Conservation (phyloP, 495 filamentous ascomycete species). For the Xylaria castorea region DNA sequence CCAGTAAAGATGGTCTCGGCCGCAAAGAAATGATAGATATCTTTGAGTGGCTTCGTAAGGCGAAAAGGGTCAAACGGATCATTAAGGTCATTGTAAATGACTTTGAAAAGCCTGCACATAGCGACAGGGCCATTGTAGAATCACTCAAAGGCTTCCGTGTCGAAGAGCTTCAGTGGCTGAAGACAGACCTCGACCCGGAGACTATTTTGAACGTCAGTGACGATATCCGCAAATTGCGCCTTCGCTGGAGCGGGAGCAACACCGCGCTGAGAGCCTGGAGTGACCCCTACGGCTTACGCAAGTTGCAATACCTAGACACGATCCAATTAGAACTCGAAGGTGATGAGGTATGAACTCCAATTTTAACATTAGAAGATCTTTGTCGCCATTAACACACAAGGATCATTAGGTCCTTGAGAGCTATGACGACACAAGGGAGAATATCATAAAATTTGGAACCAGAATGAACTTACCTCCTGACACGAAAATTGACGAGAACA, state of each 20-base stretch:
- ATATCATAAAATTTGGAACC: neutral
- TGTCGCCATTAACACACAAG: neutral
- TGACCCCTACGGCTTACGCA: neutral
- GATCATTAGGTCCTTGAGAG: neutral
- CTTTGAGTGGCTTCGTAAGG: constrained; percentile 3
- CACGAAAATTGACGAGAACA: neutral
- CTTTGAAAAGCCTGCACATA: constrained; percentile 11
- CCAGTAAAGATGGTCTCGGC: neutral
- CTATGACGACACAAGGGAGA: neutral
- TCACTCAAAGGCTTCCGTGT: neutral
- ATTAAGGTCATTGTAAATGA: constrained; percentile 3
- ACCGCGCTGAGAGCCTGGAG: neutral
- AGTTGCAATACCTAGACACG: neutral
- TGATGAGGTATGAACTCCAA: neutral
- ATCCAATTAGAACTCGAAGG: neutral
- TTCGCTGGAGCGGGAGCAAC: constrained; percentile 14
- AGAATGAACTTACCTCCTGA: constrained; percentile 7
- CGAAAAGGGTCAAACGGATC: neutral
- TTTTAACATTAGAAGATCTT: neutral
- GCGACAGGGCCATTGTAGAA: constrained; percentile 9
- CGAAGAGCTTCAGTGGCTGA: constrained; percentile 1
- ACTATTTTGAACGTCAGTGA: constrained; percentile 7
- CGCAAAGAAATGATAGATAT: constrained; percentile 11
- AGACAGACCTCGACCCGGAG: constrained; percentile 12
- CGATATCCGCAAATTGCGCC: neutral